phyloP scores from a whole-genome alignment of 2,329 filamentous ascomycete species.

The Microdochium trichocladiopsis region DNA sequence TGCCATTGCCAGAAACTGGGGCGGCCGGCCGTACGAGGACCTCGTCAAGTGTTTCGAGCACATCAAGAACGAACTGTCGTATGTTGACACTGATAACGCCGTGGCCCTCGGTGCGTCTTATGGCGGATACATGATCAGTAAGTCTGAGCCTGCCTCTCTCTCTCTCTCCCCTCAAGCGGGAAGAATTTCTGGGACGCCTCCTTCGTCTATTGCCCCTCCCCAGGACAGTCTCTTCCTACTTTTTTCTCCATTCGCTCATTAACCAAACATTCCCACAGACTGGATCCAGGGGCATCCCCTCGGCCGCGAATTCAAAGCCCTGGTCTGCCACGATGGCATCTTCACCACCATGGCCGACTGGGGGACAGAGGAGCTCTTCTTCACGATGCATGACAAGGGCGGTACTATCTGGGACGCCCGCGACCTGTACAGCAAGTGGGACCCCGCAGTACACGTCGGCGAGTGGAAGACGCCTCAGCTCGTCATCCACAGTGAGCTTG shows the following conservation, averaged over 20 bases:
- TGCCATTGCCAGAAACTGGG: slow-evolving; percentile 76
- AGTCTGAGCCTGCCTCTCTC: slow-evolving; percentile 16
- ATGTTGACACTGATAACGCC: slow-evolving; percentile 61
- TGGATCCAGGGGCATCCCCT: slow-evolving; percentile 88
- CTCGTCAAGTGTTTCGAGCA: slow-evolving; percentile 73
- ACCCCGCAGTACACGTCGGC: slow-evolving; percentile 54
- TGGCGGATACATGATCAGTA: slow-evolving; percentile 69
- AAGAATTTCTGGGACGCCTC: neutral
- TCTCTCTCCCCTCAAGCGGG: neutral
- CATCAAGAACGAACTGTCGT: slow-evolving; percentile 56
- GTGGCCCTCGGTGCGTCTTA: slow-evolving; percentile 72
- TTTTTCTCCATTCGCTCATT: slow-evolving; percentile 22
- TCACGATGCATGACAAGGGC: slow-evolving; percentile 61
- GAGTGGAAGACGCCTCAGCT: slow-evolving; percentile 85
- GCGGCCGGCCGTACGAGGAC: slow-evolving; percentile 76
- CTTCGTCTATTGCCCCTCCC: neutral
- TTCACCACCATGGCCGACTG: slow-evolving; percentile 65
- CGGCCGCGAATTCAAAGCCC: slow-evolving; percentile 76
- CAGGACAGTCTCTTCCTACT: slow-evolving; percentile 4
- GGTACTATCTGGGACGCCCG: slow-evolving; percentile 56
- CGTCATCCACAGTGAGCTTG: slow-evolving; percentile 80
- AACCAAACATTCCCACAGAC: too few relatives aligned
- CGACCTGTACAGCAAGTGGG: slow-evolving; percentile 60
- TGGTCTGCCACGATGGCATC: slow-evolving; percentile 84
- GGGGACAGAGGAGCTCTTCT: slow-evolving; percentile 63